phyloP scores from a whole-genome alignment of 371 early-diverging fungal genomes.

The Mucor indicus region DNA sequence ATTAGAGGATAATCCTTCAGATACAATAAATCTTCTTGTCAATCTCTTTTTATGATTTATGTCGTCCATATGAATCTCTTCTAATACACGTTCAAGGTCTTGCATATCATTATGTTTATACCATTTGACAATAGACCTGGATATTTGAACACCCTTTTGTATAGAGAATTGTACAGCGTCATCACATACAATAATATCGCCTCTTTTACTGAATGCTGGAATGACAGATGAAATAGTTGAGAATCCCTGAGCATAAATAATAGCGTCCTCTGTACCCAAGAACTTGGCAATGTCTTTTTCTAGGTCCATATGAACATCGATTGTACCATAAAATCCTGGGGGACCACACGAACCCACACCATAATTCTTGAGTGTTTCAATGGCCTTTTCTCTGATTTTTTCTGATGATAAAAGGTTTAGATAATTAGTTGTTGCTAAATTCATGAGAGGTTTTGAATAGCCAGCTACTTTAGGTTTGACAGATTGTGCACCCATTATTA shows the following conservation, averaged over 20 bases:
- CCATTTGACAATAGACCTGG: conserved; percentile 83
- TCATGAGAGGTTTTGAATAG: conserved; percentile 63
- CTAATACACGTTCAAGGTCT: conserved; percentile 87
- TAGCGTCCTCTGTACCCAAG: conserved; percentile 88
- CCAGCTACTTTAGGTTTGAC: conserved; percentile 55
- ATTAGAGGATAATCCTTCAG: conserved; percentile 96
- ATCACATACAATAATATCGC: conserved; percentile 95
- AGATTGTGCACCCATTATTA: conserved; percentile 69
- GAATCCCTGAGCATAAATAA: conserved; percentile 98
- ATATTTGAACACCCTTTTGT: conserved; percentile 90
- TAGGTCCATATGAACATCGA: conserved; percentile 96
- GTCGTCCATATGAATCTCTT: conserved; percentile 69
- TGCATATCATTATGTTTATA: conserved; percentile 95
- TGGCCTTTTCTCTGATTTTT: conserved; percentile 79
- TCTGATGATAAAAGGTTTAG: conserved; percentile 79
- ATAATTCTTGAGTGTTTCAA: conserved; percentile 89
- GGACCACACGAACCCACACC: conserved; percentile 99
- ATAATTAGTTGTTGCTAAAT: conserved; percentile 87
- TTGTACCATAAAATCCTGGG: conserved; percentile 99
- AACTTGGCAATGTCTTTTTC: conserved; percentile 90
- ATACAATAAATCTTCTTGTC: conserved; percentile 92
- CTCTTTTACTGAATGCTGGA: conserved; percentile 97
- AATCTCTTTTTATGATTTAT: conserved; percentile 68
- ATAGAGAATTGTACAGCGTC: conserved; percentile 86
- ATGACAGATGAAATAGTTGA: conserved; percentile 94